Conservation (phyloP, 352 stramenopile species). For the Phytophthora sojae region DNA sequence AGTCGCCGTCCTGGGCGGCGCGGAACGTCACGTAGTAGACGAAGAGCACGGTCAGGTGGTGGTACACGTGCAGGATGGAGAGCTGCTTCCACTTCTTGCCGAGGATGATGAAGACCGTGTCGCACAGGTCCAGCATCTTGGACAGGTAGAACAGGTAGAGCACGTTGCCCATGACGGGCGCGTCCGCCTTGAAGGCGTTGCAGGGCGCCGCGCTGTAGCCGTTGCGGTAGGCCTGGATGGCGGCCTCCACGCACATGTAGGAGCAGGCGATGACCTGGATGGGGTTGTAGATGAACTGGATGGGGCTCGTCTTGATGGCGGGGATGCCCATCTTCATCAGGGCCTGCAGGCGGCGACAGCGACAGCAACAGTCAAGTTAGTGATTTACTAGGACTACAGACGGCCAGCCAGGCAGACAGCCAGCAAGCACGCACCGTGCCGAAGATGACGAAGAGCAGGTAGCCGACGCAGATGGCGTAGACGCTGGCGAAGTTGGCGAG, state of each 20-base stretch:
- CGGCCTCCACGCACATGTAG: constrained; percentile 94
- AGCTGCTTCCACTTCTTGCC: constrained; percentile 97
- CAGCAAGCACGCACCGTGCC: constrained; percentile 47
- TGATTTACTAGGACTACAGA: too few relatives aligned
- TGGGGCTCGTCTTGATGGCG: constrained; percentile 56
- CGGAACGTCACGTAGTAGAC: constrained; percentile 96
- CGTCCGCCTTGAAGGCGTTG: constrained; percentile 84
- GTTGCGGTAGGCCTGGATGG: constrained; percentile 90
- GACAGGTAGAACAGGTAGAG: constrained; percentile 97
- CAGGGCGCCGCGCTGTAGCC: constrained; percentile 88
- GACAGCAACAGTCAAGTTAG: constrained; percentile 3
- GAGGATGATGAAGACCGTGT: constrained; percentile 97
- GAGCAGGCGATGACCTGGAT: constrained; percentile 94
- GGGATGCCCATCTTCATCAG: constrained; percentile 63
- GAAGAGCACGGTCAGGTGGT: constrained; percentile 96
- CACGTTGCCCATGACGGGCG: constrained; percentile 91
- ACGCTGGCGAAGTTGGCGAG: constrained; percentile 69
- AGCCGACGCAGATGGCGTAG: constrained; percentile 66
- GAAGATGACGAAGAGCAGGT: constrained; percentile 75
- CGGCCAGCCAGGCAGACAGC: background rate
- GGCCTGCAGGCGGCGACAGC: constrained; percentile 18
- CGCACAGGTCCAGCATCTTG: constrained; percentile 92
- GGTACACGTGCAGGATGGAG: constrained; percentile 97
- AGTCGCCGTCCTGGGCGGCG: constrained; percentile 94
- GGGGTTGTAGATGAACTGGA: constrained; percentile 96